Base-by-base conservation (phyloP, 331 rosid genomes). In the Erythrophleum ivorense region DNA sequence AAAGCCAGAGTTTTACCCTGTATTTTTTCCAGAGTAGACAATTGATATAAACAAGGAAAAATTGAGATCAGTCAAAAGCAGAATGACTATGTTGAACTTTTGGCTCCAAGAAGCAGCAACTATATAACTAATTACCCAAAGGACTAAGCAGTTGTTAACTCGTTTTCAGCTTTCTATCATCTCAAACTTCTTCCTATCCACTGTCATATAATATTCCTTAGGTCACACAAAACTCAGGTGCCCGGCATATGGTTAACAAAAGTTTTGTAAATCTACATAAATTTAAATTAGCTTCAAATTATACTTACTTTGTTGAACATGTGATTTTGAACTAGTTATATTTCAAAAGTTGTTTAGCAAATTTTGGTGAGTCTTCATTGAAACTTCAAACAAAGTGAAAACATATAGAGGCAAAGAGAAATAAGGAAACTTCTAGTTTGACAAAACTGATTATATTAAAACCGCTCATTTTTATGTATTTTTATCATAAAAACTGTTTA, bases 1-100 rank as follows among this genome's bases (percentile, higher is more conserved):
- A 95, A 95, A 19, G 98, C 97, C 45, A 95, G 87, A 21, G 98
- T 95, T 84, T 95, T 95, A 55, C 96, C 98, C 98, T 94, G 87
- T 83, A 86, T 3, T 55, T 70, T 59, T 50, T 31, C 60, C 50
- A 50, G 68, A 64, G 50, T 5, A 64, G 29, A 55, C 57, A 16
- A 24, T 43, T 78, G 34, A 53, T 73, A 18, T 6, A 62, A 15
- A 72, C 18, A 45, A 80, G 29, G 9, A 75, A 75, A 75, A 69
- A 6, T n/a, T 9, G 24, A 55, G 19, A 73, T 1, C 15, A 66
- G 9, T 55, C 50, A 64, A 53, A 12, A 41, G 80, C 59, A 73
- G 49, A 40, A 62, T 10, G 68, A 14, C 14, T 34, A 10, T 0
- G 2, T 49, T 63, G 38, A 48, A 77, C 50, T 21, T 52, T 31